Evolutionary conservation across 2,329 filamentous ascomycete species (phyloP).

Genomic region (Phaeosphaeriaceae sp.): DNA sequence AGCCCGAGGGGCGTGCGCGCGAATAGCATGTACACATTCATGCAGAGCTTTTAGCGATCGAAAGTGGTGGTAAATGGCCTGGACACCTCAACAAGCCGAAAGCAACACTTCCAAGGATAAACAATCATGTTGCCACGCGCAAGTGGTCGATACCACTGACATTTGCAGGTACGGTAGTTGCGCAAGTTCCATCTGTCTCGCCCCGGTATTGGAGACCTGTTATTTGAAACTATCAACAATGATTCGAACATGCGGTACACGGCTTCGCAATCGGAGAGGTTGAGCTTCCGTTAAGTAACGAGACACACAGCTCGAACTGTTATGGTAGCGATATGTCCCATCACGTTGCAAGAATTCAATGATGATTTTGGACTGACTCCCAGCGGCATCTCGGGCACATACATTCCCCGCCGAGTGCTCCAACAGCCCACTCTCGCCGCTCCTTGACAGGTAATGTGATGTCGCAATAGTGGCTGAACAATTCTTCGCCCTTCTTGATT

Average conservation of each 20-base stretch:
- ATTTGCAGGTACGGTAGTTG: neutral
- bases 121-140: neutral
- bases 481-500: conserved; percentile 80
- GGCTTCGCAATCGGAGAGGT: too few relatives aligned
- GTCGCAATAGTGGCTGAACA: conserved; percentile 95
- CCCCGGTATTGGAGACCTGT: neutral
- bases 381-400: conserved; percentile 82
- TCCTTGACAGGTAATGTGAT: conserved; percentile 78
- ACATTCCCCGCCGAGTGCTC: conserved; percentile 88
- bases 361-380: conserved; percentile 58
- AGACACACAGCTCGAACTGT: neutral
- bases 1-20: neutral
- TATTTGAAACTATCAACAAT: neutral
- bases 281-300: neutral
- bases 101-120: neutral
- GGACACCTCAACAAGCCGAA: neutral
- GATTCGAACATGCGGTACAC: neutral
- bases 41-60: neutral
- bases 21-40: neutral
- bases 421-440: conserved; percentile 86
- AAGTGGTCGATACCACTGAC: neutral
- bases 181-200: neutral
- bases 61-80: neutral
- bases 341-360: neutral
- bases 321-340: neutral